Evolutionary conservation across 2,329 filamentous ascomycete species (phyloP).

Genomic region (Emericellopsis cladophorae): DNA sequence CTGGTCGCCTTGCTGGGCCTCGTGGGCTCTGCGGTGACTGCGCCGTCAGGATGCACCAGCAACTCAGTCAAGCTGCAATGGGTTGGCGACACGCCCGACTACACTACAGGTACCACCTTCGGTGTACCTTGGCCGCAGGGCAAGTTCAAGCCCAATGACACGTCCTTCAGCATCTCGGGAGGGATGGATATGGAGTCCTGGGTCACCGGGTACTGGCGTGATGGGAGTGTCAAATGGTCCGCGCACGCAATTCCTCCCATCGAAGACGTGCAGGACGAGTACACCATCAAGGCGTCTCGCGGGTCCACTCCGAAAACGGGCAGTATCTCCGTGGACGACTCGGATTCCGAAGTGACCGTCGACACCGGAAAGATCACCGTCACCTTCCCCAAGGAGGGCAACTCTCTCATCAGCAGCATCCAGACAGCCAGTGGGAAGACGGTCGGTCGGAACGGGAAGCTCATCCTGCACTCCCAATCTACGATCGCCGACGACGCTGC

Average conservation of each 20-base stretch:
- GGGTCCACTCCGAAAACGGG: neutral
- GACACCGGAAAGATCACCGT: slow-evolving; percentile 30
- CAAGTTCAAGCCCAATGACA: slow-evolving; percentile 16
- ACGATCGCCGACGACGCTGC: slow-evolving; percentile 27
- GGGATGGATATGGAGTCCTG: slow-evolving; percentile 28
- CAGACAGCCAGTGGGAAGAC: slow-evolving; percentile 24
- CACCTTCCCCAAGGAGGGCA: slow-evolving; percentile 28
- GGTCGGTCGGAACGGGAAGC: slow-evolving; percentile 31
- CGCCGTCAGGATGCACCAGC: neutral
- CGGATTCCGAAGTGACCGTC: slow-evolving; percentile 19
- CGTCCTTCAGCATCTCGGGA: slow-evolving; percentile 14
- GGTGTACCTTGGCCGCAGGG: slow-evolving; percentile 25
- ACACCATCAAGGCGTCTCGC: slow-evolving; percentile 16
- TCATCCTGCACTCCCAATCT: slow-evolving; percentile 40
- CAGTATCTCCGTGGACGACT: slow-evolving; percentile 4
- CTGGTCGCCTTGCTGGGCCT: neutral
- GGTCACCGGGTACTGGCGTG: slow-evolving; percentile 43
- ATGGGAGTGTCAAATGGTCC: slow-evolving; percentile 49
- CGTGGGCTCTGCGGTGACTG: neutral
- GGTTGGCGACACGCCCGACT: slow-evolving; percentile 19
- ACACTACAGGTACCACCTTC: slow-evolving; percentile 21
- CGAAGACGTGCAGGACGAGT: slow-evolving; percentile 23
- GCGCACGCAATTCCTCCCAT: slow-evolving; percentile 37
- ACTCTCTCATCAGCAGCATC: slow-evolving; percentile 23
- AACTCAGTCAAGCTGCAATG: slow-evolving; percentile 14